phyloP scores from a whole-genome alignment of 2,329 filamentous ascomycete genomes.

The Ophiocordyceps robertsii region DNA sequence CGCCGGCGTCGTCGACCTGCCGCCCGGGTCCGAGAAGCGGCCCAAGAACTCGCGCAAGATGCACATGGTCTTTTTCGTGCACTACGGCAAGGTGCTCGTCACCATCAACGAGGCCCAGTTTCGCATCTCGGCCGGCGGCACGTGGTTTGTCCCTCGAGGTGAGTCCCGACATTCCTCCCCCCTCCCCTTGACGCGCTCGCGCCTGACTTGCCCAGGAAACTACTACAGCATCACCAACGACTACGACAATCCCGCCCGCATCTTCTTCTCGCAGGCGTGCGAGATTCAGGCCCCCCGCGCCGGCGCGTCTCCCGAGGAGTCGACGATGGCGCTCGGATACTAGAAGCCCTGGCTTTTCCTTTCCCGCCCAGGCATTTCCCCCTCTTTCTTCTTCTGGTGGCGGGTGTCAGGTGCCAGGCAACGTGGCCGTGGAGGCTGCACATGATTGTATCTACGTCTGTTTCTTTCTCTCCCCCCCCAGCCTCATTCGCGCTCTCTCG shows the following conservation, averaged over 20 bases:
- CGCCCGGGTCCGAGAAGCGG: conserved; percentile 69
- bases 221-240: conserved; percentile 86
- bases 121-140: conserved; percentile 72
- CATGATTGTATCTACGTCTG: too few species aligned
- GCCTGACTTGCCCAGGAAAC: conserved; percentile 51
- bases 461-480: background rate
- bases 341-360: background rate
- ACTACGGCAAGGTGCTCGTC: conserved; percentile 69
- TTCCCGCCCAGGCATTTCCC: too few species aligned
- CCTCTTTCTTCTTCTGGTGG: background rate
- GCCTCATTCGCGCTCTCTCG: too few species aligned
- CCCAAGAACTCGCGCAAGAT: conserved; percentile 89
- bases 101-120: conserved; percentile 65
- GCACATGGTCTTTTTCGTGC: conserved; percentile 94
- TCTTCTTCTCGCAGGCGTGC: conserved; percentile 90
- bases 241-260: conserved; percentile 53
- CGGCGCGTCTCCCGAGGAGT: background rate
- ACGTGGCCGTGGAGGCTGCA: too few species aligned
- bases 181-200: background rate
- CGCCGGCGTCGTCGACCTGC: conserved; percentile 78
- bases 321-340: background rate
- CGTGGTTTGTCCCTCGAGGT: conserved; percentile 95
- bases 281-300: conserved; percentile 27
- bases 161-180: conserved; percentile 4
- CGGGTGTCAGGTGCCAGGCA: too few species aligned